Base-by-base conservation (phyloP, 1,284 basidiomycete species). In the Moesziomyces sp. region DNA sequence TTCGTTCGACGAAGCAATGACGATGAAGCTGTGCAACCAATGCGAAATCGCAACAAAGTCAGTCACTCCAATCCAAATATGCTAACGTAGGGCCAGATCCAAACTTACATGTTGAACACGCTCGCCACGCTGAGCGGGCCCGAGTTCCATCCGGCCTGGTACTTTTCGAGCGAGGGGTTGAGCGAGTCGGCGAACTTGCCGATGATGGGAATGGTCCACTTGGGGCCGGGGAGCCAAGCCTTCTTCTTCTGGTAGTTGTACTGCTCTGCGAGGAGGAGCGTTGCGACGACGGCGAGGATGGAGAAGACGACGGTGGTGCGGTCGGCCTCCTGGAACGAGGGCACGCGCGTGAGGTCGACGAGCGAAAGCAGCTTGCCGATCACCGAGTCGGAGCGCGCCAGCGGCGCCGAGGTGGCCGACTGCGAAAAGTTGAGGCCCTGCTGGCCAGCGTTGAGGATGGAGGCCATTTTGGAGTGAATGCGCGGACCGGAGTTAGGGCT, bases 141-240 rank as follows among this genome's bases (percentile, higher is more conserved):
- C 23, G 71, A 79, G 64, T 83, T 82, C 82, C 82, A 84, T 28
- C 81, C 81, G 44, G 77, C 60, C 70, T 77, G 70, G 52, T 84
- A 84, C 68, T 84, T 84, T 45, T 82, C 82, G 44, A 84, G 77
- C 42, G 71, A 70, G 4, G 82, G 82, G 56, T 77, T 52, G 34
- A 84, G 77, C 53, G 80, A 82, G 53, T 84, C 82, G 53, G 77
- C 70, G 63, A 84, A 84, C 67, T 83, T 83, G 58, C 82, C 82
- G 47, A 84, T 83, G 49, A 84, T 59, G 24, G 82, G 82, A 56
- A 82, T 84, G 26, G 81, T 82, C 82, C 82, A 84, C 52, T 62
- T 72, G 8, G 82, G 69, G 28, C 82, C 82, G 19, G 82, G 82
- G 3, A 84, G 72, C 30, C 60, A 54, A 11, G 55, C 75, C 73